Conservation (phyloP, 371 early-diverging fungal genomes). For the Apophysomyces sp. region DNA sequence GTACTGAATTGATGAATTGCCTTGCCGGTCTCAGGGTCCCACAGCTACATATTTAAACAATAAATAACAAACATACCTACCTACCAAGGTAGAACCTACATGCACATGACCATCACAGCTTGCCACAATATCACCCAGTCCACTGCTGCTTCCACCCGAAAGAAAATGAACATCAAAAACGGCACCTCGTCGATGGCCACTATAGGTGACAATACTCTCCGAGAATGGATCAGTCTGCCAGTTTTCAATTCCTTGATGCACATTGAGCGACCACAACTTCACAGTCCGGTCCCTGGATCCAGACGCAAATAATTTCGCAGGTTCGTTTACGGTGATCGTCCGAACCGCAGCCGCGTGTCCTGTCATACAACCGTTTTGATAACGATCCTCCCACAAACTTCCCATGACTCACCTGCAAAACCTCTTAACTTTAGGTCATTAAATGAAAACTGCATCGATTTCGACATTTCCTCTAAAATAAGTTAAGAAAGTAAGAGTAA, state of each 20-base stretch:
- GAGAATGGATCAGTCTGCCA: conserved; percentile 56
- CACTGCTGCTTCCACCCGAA: conserved; percentile 44
- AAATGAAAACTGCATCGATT: conserved; percentile 68
- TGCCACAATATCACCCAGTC: conserved; percentile 54
- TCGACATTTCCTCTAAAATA: conserved; percentile 64
- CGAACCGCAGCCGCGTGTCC: conserved; percentile 55
- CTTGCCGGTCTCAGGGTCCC: conserved; percentile 63
- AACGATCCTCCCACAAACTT: not conserved
- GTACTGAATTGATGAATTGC: conserved; percentile 53
- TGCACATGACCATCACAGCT: conserved; percentile 70
- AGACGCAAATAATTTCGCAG: conserved; percentile 57
- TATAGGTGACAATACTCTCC: conserved; percentile 59
- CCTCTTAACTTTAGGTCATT: conserved; percentile 65
- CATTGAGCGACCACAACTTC: conserved; percentile 70
- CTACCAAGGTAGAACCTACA: conserved; percentile 29
- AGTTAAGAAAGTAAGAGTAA: not conserved
- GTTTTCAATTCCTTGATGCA: conserved; percentile 61
- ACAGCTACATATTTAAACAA: conserved; percentile 44
- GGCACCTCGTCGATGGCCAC: conserved; percentile 54
- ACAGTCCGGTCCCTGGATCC: conserved; percentile 69
- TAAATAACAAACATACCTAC: not conserved
- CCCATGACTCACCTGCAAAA: conserved; percentile 47
- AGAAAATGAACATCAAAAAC: conserved; percentile 60
- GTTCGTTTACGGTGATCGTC: conserved; percentile 58
- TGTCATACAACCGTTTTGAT: conserved; percentile 1